Evolutionary conservation across 805 yeast genomes (phyloP).

Genomic region (Candida parachauliodes): DNA sequence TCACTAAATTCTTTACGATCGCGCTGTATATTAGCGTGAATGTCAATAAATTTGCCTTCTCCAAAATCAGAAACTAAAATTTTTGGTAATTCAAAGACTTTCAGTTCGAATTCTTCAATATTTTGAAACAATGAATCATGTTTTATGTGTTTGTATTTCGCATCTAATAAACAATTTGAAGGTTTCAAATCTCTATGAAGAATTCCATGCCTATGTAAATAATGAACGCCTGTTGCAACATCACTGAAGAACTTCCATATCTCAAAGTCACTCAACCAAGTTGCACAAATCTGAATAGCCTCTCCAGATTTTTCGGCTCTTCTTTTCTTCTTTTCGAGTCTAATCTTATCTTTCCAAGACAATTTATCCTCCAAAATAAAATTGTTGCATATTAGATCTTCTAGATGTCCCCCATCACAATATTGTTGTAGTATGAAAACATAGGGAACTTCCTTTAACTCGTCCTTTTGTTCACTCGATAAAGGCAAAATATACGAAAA

Average conservation of each 20-base stretch:
- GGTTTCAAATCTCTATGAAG: conserved; percentile 91
- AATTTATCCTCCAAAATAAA: conserved; percentile 20
- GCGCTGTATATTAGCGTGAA: conserved; percentile 16
- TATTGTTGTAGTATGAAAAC: conserved; percentile 83
- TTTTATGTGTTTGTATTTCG: conserved; percentile 15
- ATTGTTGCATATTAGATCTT: conserved; percentile 45
- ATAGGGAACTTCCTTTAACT: conserved; percentile 46
- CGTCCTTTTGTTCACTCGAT: conserved; percentile 3
- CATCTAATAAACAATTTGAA: conserved; percentile 70
- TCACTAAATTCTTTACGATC: conserved; percentile 17
- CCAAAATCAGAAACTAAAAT: conserved; percentile 86
- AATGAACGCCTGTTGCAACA: conserved; percentile 64
- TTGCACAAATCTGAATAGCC: background rate
- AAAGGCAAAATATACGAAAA: conserved; percentile 27
- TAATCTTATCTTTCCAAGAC: conserved; percentile 25
- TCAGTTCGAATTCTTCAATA: conserved; percentile 14
- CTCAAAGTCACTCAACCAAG: conserved; percentile 52
- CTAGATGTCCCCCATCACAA: conserved; percentile 85
- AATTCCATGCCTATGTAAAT: conserved; percentile 69
- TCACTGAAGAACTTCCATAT: conserved; percentile 67
- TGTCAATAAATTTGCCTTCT: conserved; percentile 76
- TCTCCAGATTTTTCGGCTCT: conserved; percentile 13
- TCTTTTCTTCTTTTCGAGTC: conserved; percentile 23
- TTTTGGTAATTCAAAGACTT: conserved; percentile 47
- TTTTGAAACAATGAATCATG: background rate